Base-by-base conservation (phyloP, 2,329 filamentous ascomycete species). In the Pseudocercospora vitis region DNA sequence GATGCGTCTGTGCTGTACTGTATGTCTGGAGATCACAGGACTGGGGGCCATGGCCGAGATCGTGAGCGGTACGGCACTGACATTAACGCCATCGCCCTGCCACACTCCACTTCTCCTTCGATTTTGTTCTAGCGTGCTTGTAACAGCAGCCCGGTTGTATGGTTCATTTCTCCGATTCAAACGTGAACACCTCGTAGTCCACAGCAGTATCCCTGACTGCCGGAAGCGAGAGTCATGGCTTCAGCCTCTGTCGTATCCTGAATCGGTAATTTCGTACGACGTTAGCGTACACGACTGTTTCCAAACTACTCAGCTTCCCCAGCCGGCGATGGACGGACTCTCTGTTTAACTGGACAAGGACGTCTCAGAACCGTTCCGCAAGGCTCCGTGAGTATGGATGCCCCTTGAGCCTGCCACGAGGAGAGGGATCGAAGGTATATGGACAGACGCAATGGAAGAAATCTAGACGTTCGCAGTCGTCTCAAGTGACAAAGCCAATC, bases 201-300 rank as follows among this genome's bases (percentile, higher is more conserved):
- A n/a, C n/a, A n/a, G n/a, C n/a, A n/a, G n/a, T n/a, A n/a, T n/a
- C 21, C 35, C 35, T 21, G 35, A 19, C 26, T 7, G 14, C 35
- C 37, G 37, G 23, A 24, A 24, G 37, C 37, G 37, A 40, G 35
- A 40, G 35, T 40, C 35, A 40, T 40, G 33, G 18, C 33, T 19
- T 39, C 33, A 18, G 33, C 33, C 33, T 40, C n/a, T 19, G 23
- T 19, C 19, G 12, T 14, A 16, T 40, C 35, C 35, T 7, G 35
- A 40, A 40, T 8, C 7, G 35, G 5, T 9, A 4, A 39, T 39
- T 39, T 39, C n/a, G 16, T n/a, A 14, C 19, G 18, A 18, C 14
- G 21, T 39, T 9, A 7, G 18, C 35, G 6, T 39, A 40, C 12
- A 19, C 16, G 8, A 21, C 3, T 40, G 19, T 16, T 24, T 40